Percentiles rank a stretch among this genome's conserved stretches.
phyloP scores from a whole-genome alignment of 495 filamentous ascomycete species.

The Xylaria flabelliformis region DNA sequence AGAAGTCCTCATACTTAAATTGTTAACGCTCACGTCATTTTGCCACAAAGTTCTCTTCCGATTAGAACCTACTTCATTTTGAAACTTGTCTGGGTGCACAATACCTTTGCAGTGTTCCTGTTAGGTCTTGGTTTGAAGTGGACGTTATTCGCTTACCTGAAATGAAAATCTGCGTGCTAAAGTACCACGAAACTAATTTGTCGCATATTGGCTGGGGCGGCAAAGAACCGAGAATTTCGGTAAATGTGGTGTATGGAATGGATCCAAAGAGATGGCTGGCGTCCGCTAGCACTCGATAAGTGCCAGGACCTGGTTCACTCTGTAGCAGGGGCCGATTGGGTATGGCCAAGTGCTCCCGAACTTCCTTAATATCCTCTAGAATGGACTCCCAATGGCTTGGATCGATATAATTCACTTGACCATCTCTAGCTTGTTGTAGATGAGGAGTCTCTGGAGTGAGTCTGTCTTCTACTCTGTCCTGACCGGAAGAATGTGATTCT shows the following conservation, averaged over 20 bases:
- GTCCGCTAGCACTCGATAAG: conserved; percentile 8
- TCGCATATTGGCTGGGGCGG: conserved; percentile 40
- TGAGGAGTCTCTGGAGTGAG: conserved; percentile 21
- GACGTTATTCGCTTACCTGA: conserved; percentile 18
- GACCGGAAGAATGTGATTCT: not conserved
- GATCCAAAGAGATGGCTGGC: conserved; percentile 22
- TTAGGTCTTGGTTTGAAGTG: not conserved
- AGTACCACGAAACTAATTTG: conserved; percentile 44
- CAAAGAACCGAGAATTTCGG: conserved; percentile 34
- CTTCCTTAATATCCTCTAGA: conserved; percentile 42
- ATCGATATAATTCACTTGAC: conserved; percentile 42
- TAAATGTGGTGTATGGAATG: conserved; percentile 10
- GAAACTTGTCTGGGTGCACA: conserved; percentile 34
- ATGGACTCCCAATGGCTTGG: conserved; percentile 52
- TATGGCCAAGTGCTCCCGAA: conserved; percentile 28
- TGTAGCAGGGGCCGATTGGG: not conserved
- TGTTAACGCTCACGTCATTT: not conserved
- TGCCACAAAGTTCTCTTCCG: not conserved
- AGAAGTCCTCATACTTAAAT: conserved; percentile 49
- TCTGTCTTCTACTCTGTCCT: not conserved
- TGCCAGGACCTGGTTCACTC: not conserved
- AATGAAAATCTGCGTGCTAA: conserved; percentile 42
- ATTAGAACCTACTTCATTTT: conserved; percentile 30
- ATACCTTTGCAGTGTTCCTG: not conserved
- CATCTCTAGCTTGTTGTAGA: conserved; percentile 28